phyloP scores from a whole-genome alignment of 148 eudicot species.

The Camellia granthamiana region DNA sequence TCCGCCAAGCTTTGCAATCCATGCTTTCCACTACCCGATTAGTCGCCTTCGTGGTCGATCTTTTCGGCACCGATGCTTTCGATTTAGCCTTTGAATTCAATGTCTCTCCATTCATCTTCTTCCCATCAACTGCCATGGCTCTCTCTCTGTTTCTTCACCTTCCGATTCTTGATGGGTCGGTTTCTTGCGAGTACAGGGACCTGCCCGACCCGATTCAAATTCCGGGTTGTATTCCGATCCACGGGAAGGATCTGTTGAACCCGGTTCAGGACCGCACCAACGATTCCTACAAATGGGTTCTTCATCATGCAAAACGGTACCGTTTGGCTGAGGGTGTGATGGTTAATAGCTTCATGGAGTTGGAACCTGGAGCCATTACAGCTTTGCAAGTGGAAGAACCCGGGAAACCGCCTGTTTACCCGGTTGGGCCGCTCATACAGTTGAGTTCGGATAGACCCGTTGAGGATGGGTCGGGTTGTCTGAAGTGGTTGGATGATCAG shows the following conservation, averaged over 20 bases:
- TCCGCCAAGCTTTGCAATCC: constrained; percentile 21
- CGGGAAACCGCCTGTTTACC: constrained; percentile 44
- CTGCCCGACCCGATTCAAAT: constrained; percentile 33
- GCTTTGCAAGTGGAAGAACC: constrained; percentile 22
- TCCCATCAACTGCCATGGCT: constrained; percentile 37
- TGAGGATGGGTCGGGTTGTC: constrained; percentile 20
- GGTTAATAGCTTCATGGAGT: constrained; percentile 34
- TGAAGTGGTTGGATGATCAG: constrained; percentile 55
- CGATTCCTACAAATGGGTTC: constrained; percentile 46
- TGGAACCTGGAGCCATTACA: constrained; percentile 34
- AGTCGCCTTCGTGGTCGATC: constrained; percentile 33
- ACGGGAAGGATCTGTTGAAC: constrained; percentile 36
- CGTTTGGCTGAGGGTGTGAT: constrained; percentile 49
- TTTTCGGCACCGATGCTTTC: constrained; percentile 47
- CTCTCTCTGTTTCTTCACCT: constrained; percentile 32
- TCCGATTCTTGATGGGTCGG: constrained; percentile 32
- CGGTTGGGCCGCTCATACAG: constrained; percentile 50
- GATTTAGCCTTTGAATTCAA: constrained; percentile 36
- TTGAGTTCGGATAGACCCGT: constrained; percentile 5
- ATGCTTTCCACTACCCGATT: background rate
- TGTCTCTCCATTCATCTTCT: constrained; percentile 34
- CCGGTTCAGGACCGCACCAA: constrained; percentile 43
- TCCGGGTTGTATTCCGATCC: constrained; percentile 46
- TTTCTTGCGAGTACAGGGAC: constrained; percentile 38
- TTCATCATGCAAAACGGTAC: constrained; percentile 41